A percentile compares a stretch with the other conserved stretches of the same genome.
phyloP scores from a whole-genome alignment of 2,329 filamentous ascomycete genomes.

The Zopfia rhizophila region DNA sequence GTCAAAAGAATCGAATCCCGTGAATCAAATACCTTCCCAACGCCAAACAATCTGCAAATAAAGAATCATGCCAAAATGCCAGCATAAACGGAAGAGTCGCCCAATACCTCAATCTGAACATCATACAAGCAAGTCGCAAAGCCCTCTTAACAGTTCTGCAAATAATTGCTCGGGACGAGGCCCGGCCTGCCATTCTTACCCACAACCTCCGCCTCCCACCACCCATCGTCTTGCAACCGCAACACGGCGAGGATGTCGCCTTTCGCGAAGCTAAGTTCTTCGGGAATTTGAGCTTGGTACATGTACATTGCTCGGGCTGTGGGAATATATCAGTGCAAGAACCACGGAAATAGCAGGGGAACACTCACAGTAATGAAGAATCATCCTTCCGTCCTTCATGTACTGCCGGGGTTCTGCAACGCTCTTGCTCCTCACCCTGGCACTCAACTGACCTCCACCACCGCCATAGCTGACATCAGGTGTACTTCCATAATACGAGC shows the following conservation, averaged over 20 bases:
- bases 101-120: too few relatives aligned
- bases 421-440: constrained; percentile 77
- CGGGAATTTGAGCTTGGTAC: constrained; percentile 93
- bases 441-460: constrained; percentile 48
- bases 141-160: constrained; percentile 63
- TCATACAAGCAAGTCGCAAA: not conserved
- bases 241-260: constrained; percentile 90
- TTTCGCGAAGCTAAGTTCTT: constrained; percentile 92
- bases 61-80: too few relatives aligned
- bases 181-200: constrained; percentile 66
- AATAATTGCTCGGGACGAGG: constrained; percentile 74
- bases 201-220: constrained; percentile 98
- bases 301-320: constrained; percentile 91
- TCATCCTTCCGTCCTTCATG: constrained; percentile 85
- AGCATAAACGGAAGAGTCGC: too few relatives aligned
- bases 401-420: constrained; percentile 86
- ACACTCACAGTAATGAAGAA: constrained; percentile 91
- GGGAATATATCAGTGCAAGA: constrained; percentile 9
- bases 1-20: too few relatives aligned
- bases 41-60: too few relatives aligned
- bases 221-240: constrained; percentile 94
- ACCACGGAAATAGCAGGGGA: constrained; percentile 5
- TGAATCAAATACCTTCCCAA: too few relatives aligned
- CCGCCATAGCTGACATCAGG: constrained; percentile 40
- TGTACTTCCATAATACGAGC: constrained; percentile 54